Evolutionary conservation across 345 rosid species (phyloP).

Genomic region (Triadica sebifera): DNA sequence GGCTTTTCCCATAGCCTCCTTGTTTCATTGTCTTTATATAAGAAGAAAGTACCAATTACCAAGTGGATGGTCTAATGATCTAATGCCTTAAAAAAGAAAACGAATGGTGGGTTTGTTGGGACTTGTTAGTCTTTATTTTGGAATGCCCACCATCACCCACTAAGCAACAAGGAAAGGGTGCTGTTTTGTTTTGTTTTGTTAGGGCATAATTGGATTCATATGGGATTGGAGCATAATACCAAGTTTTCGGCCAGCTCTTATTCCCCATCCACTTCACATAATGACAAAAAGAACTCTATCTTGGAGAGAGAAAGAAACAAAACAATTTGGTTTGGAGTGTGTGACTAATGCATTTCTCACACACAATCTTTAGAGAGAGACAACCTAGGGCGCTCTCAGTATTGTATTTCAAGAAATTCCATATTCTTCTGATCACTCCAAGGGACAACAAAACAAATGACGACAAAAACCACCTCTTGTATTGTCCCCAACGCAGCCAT

Average conservation of each 20-base stretch:
- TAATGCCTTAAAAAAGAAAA: slow-evolving; percentile 21
- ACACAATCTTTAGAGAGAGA: slow-evolving; percentile 6
- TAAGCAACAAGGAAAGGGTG: slow-evolving; percentile 44
- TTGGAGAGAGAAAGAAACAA: not conserved
- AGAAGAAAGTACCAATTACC: slow-evolving; percentile 30
- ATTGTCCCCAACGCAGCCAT: slow-evolving; percentile 51
- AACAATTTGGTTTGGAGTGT: not conserved
- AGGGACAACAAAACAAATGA: slow-evolving; percentile 46
- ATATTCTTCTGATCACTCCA: slow-evolving; percentile 47
- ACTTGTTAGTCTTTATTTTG: slow-evolving; percentile 28
- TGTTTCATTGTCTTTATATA: slow-evolving; percentile 32
- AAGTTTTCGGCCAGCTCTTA: slow-evolving; percentile 49
- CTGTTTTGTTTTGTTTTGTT: slow-evolving; percentile 53
- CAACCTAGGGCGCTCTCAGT: slow-evolving; percentile 16
- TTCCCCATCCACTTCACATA: slow-evolving; percentile 35
- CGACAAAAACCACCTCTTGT: slow-evolving; percentile 58
- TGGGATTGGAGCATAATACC: slow-evolving; percentile 33
- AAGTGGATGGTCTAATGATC: slow-evolving; percentile 22
- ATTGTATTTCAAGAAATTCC: slow-evolving; percentile 66
- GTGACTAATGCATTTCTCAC: not conserved
- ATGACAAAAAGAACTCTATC: slow-evolving; percentile 13
- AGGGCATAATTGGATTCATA: slow-evolving; percentile 41
- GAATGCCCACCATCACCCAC: slow-evolving; percentile 47
- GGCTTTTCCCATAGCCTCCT: slow-evolving; percentile 13
- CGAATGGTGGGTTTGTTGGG: slow-evolving; percentile 44